Percentiles rank a stretch among this genome's conserved stretches.
These are phyloP conservation scores for Astragalus glycyphyllos DNA, from an alignment of 306 rosid species.

Conservation along the genomic window DNA sequence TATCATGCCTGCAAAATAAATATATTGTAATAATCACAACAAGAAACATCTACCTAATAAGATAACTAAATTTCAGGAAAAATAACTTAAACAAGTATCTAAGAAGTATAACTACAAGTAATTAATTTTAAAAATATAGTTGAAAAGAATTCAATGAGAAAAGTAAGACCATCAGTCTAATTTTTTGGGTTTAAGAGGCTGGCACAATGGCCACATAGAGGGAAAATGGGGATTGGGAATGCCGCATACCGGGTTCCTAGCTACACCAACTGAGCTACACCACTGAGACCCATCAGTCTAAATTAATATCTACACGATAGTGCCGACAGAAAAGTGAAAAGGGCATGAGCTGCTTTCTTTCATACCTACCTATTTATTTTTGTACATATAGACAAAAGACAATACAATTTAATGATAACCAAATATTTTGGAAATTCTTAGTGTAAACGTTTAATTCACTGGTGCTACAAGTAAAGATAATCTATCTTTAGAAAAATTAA, in stretches of 20 bases:
- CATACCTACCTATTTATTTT: slow-evolving; percentile 18
- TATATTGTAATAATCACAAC: slow-evolving; percentile 38
- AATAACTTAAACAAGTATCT: neutral
- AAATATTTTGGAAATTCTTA: neutral
- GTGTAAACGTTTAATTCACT: slow-evolving; percentile 1
- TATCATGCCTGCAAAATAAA: slow-evolving; percentile 78
- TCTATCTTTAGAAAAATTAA: neutral
- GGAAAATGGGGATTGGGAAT: too few species aligned
- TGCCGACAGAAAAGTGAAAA: neutral
- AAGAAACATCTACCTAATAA: slow-evolving; percentile 26
- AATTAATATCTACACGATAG: neutral
- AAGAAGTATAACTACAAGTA: slow-evolving; percentile 13
- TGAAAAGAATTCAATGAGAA: neutral
- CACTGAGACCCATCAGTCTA: slow-evolving; percentile 17
- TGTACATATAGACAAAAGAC: slow-evolving; percentile 3
- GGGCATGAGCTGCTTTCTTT: slow-evolving; percentile 18
- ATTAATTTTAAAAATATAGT: slow-evolving; percentile 5
- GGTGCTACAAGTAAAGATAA: slow-evolving; percentile 9
- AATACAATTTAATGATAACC: neutral
- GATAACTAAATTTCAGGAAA: slow-evolving; percentile 23
- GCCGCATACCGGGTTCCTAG: too few species aligned
- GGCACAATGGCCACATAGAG: too few species aligned
- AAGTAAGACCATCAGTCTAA: slow-evolving; percentile 14
- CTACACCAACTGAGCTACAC: too few species aligned
- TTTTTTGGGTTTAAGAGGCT: too few species aligned